Conservation (phyloP, 139 green algal species). For the Deuterostichococcus epilithicus region DNA sequence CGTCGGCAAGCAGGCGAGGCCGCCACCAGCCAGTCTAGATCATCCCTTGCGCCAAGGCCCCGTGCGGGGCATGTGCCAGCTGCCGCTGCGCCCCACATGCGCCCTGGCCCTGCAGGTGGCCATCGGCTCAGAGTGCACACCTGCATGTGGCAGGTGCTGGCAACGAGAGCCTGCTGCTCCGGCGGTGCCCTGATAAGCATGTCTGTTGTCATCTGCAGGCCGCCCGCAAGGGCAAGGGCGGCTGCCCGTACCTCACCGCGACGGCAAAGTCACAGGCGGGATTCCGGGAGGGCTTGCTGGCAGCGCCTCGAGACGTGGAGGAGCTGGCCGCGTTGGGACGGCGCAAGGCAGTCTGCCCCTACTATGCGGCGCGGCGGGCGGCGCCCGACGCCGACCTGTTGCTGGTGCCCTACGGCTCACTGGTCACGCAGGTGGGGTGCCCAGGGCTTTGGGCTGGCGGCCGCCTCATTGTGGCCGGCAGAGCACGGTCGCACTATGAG, state of each 20-base stretch:
- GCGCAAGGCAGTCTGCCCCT: constrained; percentile 68
- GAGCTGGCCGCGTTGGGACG: constrained; percentile 65
- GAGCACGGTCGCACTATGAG: too few species aligned
- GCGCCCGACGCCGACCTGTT: constrained; percentile 79
- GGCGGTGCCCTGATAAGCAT: neutral
- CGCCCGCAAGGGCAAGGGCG: constrained; percentile 13
- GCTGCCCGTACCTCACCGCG: constrained; percentile 29
- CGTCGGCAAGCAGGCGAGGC: constrained; percentile 3
- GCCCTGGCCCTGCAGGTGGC: too few species aligned
- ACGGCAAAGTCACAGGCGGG: neutral
- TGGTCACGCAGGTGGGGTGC: constrained; percentile 26
- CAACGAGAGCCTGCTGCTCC: too few species aligned
- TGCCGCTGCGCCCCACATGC: too few species aligned
- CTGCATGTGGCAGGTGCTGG: too few species aligned
- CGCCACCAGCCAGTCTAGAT: neutral
- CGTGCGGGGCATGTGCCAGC: too few species aligned
- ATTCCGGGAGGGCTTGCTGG: constrained; percentile 45
- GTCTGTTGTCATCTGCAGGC: neutral
- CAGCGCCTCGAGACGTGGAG: constrained; percentile 86
- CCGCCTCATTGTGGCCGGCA: too few species aligned
- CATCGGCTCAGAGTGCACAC: too few species aligned
- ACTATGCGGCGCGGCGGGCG: constrained; percentile 79
- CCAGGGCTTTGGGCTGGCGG: too few species aligned
- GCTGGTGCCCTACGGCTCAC: constrained; percentile 78
- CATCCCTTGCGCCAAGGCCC: too few species aligned